Evolutionary conservation across 1,284 basidiomycete genomes (phyloP), one percentile per base, ranked within the genome.

Genomic region (Thecaphora frezii): DNA sequence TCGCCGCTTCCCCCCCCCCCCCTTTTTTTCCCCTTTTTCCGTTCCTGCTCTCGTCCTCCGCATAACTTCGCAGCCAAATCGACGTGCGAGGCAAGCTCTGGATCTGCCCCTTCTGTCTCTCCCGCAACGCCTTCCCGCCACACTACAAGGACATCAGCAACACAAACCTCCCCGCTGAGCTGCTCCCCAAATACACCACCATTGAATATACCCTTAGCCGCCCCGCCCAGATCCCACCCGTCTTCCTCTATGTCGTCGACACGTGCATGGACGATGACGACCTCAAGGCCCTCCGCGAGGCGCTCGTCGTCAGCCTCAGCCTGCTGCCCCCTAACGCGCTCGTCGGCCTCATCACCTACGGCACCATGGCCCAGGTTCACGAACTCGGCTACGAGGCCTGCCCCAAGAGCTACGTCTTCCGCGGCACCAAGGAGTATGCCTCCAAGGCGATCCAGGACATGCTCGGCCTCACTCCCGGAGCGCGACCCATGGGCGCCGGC

Each of bases 121-220:
- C 91, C 50, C 88, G 94, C 61, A 98, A 97, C 80, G 88, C 93
- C 2, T 97, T 98, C 83, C 94, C 94, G 9, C 91, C 93, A 0
- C 94, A 98, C 81, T 98, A 98, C 85, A 96, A 97, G 82, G 94
- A 98, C 81, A 96, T 98, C 71, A 93, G 92, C 58, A 91, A 89
- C 82, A 94, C 91, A 65, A 97, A 97, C 81, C 85, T 97, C 23
- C 94, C 94, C 43, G 89, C 93, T 21, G 94, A 98, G 81, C 85
- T 98, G 25, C 81, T 97, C 42, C 93, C 94, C 76, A 96, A 97
- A 82, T 97, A 97, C 85, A 97, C 94, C 44, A 98, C 94, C 18
- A 97, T 98, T 82, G 94, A 98, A 82, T 97, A 98, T 83, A 97
- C 93, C 12, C 88, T 98, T 47, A 86, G 89, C 40, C 87, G 94